phyloP scores from a whole-genome alignment of 2,329 filamentous ascomycete genomes.

The Fusarium sterilihyphosum region DNA sequence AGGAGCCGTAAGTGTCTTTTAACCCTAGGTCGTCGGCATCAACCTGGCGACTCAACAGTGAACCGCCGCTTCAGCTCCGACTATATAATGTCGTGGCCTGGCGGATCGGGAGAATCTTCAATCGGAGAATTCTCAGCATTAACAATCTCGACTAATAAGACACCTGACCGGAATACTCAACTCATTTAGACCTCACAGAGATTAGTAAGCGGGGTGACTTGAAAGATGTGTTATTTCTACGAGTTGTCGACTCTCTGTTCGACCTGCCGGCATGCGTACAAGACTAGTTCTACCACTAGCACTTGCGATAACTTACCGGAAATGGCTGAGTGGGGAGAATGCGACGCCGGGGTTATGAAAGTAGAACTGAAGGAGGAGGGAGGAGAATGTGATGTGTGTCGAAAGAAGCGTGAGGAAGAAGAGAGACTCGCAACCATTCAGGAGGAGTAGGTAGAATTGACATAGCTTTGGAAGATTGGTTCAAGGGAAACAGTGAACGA shows the following conservation, averaged over 20 bases:
- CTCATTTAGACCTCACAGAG: accelerated
- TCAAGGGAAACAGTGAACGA: accelerated
- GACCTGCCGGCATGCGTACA: neutral
- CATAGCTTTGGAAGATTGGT: neutral
- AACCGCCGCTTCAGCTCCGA: neutral
- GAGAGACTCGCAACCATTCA: neutral
- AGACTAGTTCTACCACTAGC: neutral
- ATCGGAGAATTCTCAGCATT: neutral
- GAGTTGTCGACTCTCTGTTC: neutral
- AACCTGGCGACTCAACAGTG: neutral
- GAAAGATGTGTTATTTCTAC: neutral
- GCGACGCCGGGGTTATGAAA: neutral
- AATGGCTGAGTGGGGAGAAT: neutral
- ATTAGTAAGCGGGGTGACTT: accelerated
- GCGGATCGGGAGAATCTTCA: no score
- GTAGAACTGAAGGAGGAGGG: neutral
- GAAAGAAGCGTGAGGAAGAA: neutral
- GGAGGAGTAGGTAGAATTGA: neutral
- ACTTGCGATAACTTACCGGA: neutral
- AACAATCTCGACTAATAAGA: neutral
- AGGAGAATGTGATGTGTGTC: neutral
- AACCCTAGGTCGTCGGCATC: no score
- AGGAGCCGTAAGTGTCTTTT: accelerated
- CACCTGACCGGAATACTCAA: accelerated
- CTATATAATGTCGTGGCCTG: neutral